These are phyloP conservation scores for Xerocomellus intermedius DNA, from an alignment of 768 basidiomycete species.

Conservation along the genomic window DNA sequence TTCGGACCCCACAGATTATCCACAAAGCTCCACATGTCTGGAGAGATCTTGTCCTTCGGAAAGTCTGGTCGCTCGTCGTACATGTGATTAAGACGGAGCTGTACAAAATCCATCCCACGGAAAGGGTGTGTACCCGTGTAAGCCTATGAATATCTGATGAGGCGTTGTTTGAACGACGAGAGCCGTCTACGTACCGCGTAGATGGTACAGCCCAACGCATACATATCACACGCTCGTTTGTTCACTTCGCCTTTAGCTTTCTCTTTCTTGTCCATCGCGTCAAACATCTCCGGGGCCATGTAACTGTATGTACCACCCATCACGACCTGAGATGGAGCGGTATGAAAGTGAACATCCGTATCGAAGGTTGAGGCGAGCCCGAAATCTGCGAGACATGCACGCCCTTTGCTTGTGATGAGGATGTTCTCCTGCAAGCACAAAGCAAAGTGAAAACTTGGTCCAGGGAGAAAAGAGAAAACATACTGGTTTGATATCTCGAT, in stretches of 20 bases:
- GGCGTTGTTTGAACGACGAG: not conserved
- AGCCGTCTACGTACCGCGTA: slow-evolving; percentile 33
- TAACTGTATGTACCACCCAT: slow-evolving; percentile 20
- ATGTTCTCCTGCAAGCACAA: slow-evolving; percentile 42
- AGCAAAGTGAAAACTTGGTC: not conserved
- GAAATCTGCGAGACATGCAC: slow-evolving; percentile 52
- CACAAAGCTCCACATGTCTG: slow-evolving; percentile 31
- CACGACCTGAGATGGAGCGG: slow-evolving; percentile 3
- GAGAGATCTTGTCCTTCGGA: slow-evolving; percentile 14
- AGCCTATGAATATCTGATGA: slow-evolving; percentile 5
- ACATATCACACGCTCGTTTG: slow-evolving; percentile 38
- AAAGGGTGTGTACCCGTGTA: slow-evolving; percentile 21
- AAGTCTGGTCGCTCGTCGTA: slow-evolving; percentile 11
- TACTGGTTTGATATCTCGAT: slow-evolving; percentile 33
- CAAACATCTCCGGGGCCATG: slow-evolving; percentile 28
- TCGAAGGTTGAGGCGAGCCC: slow-evolving; percentile 35
- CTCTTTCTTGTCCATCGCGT: not conserved
- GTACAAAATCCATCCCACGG: not conserved
- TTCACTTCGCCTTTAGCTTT: slow-evolving; percentile 17
- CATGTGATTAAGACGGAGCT: not conserved
- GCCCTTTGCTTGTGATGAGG: slow-evolving; percentile 39
- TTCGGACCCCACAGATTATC: slow-evolving; percentile 26
- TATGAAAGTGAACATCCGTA: slow-evolving; percentile 9
- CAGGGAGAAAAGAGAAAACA: not conserved
- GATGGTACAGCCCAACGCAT: slow-evolving; percentile 41